Conservation (phyloP, 2,329 filamentous ascomycete species). For the Apiospora marii region DNA sequence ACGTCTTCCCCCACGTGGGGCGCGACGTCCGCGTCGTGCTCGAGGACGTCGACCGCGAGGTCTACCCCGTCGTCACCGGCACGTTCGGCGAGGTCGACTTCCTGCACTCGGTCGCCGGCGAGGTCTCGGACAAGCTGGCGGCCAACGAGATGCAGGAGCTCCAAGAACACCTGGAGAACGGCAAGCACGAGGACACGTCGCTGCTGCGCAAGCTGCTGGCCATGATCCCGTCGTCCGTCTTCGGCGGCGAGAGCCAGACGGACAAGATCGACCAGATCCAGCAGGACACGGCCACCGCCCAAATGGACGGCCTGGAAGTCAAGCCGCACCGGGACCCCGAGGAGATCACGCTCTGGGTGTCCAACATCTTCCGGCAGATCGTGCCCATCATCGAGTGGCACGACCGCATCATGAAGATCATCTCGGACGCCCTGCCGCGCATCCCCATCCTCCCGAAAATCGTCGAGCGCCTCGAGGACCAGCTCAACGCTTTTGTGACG, state of each 20-base stretch:
- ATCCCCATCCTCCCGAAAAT: conserved; percentile 88
- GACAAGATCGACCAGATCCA: conserved; percentile 82
- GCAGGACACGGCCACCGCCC: conserved; percentile 80
- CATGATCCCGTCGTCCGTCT: neutral
- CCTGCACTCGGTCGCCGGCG: conserved; percentile 81
- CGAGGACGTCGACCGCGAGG: conserved; percentile 67
- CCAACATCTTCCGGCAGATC: conserved; percentile 77
- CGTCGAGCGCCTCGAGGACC: conserved; percentile 87
- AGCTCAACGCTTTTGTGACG: conserved; percentile 89
- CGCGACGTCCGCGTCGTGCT: conserved; percentile 68
- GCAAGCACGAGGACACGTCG: conserved; percentile 57
- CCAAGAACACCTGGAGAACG: conserved; percentile 77
- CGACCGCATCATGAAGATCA: conserved; percentile 83
- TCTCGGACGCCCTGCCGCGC: conserved; percentile 80
- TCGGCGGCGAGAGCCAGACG: conserved; percentile 46
- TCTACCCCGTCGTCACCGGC: conserved; percentile 87
- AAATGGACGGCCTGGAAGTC: conserved; percentile 80
- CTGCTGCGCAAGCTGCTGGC: conserved; percentile 21
- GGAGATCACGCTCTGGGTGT: conserved; percentile 80
- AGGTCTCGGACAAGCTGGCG: conserved; percentile 86
- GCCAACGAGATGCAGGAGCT: conserved; percentile 91
- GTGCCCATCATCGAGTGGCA: conserved; percentile 93
- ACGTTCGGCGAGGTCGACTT: conserved; percentile 97
- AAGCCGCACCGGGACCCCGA: conserved; percentile 86
- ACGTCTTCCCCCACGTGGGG: conserved; percentile 89